phyloP scores from a whole-genome alignment of 345 rosid genomes.

The Syzygium oleosum region DNA sequence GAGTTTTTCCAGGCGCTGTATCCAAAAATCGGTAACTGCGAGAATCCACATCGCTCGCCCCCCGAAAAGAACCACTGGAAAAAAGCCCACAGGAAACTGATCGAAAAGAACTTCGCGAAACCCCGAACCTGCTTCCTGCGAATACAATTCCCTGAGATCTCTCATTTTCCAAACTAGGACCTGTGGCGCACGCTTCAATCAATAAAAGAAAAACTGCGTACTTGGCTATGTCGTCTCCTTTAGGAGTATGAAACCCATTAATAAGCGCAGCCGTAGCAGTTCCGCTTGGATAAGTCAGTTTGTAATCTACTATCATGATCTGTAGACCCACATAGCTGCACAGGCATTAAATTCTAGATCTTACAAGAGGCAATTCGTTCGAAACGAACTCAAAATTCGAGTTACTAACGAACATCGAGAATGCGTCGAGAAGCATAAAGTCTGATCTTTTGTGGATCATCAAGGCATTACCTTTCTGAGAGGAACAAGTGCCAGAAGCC shows the following conservation, averaged over 20 bases:
- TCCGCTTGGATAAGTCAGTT: slow-evolving; percentile 79
- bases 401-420: neutral
- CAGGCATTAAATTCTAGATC: neutral
- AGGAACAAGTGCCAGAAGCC: slow-evolving; percentile 79
- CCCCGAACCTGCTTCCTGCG: slow-evolving; percentile 78
- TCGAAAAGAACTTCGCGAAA: slow-evolving; percentile 51
- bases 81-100: slow-evolving; percentile 78
- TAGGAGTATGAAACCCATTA: slow-evolving; percentile 77
- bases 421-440: neutral
- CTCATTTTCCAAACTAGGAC: neutral
- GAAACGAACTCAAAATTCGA: neutral
- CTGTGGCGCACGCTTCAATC: neutral
- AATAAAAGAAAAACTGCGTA: slow-evolving; percentile 14
- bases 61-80: slow-evolving; percentile 85
- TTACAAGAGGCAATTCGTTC: neutral
- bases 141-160: neutral
- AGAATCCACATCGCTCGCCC: slow-evolving; percentile 61
- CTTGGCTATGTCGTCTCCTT: slow-evolving; percentile 70
- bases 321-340: slow-evolving; percentile 9
- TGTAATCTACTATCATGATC: slow-evolving; percentile 90
- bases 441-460: neutral
- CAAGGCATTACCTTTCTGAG: slow-evolving; percentile 51
- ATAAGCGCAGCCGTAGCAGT: slow-evolving; percentile 90
- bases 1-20: slow-evolving; percentile 71
- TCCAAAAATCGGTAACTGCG: slow-evolving; percentile 79